Conservation (phyloP, 2,329 filamentous ascomycete genomes). For the Sporothrix pallida region DNA sequence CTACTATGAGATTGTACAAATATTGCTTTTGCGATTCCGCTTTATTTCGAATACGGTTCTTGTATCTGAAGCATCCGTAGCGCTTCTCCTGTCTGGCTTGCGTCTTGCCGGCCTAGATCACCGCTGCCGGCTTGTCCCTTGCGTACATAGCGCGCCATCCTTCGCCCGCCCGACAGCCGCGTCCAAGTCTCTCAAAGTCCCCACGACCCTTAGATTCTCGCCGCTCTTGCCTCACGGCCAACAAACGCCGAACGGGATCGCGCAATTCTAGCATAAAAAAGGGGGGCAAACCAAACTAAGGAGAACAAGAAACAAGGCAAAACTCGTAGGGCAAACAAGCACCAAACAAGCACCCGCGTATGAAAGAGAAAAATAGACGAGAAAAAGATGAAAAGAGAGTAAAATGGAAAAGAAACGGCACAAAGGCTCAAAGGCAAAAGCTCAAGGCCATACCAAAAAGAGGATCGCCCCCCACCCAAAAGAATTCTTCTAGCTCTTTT, state of each 20-base stretch:
- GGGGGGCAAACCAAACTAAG: neutral
- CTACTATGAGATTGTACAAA: too few relatives aligned
- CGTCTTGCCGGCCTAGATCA: conserved; percentile 1
- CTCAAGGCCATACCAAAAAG: conserved; percentile 1
- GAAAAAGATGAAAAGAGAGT: neutral
- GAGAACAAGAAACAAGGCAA: neutral
- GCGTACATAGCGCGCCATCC: conserved; percentile 15
- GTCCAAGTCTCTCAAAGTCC: neutral
- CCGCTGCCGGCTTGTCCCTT: conserved; percentile 1
- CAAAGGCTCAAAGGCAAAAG: neutral
- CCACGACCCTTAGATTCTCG: neutral
- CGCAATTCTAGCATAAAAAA: conserved; percentile 22
- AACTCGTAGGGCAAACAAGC: neutral
- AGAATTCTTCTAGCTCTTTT: conserved; percentile 12
- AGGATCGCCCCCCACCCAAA: conserved; percentile 21
- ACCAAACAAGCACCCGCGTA: too few relatives aligned
- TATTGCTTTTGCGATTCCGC: neutral
- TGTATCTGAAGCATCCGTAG: neutral
- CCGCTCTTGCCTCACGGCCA: conserved; percentile 17
- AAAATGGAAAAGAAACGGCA: neutral
- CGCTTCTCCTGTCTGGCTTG: neutral
- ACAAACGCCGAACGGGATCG: conserved; percentile 21
- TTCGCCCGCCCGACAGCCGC: conserved; percentile 17
- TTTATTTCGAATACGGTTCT: neutral
- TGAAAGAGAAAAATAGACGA: neutral